A percentile compares a stretch with the other conserved stretches of the same genome.
phyloP scores from a whole-genome alignment of 1,284 basidiomycete species.

The Ceraceosorus guamensis region DNA sequence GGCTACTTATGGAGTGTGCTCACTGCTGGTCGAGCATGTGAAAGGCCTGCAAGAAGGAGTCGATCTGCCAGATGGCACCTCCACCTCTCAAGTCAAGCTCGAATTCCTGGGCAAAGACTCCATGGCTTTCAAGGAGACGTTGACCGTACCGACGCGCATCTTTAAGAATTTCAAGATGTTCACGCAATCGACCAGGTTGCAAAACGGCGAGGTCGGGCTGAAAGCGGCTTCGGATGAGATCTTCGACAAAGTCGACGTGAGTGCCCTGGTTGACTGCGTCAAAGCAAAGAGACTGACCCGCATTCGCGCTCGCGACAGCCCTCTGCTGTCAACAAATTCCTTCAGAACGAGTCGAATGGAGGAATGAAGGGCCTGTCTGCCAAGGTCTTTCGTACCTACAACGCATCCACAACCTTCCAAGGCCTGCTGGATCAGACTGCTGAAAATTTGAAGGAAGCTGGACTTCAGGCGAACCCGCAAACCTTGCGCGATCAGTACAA shows the following conservation, averaged over 20 bases:
- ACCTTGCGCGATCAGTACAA: slow-evolving; percentile 46
- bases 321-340: slow-evolving; percentile 43
- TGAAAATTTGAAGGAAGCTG: slow-evolving; percentile 29
- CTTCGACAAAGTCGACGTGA: slow-evolving; percentile 56
- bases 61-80: not conserved
- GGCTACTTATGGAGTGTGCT: slow-evolving; percentile 47
- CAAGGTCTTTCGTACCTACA: slow-evolving; percentile 49
- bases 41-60: slow-evolving; percentile 28
- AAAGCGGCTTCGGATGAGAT: slow-evolving; percentile 81
- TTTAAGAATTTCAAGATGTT: slow-evolving; percentile 47
- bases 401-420: slow-evolving; percentile 47
- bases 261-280: slow-evolving; percentile 3
- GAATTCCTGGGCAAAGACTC: slow-evolving; percentile 47
- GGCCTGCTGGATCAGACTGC: slow-evolving; percentile 45
- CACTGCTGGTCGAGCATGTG: slow-evolving; percentile 44
- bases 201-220: slow-evolving; percentile 62
- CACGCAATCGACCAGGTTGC: slow-evolving; percentile 37
- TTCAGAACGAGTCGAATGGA: slow-evolving; percentile 24
- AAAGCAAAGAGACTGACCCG: too few species aligned
- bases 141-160: slow-evolving; percentile 37
- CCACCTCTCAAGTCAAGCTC: slow-evolving; percentile 33
- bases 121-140: slow-evolving; percentile 47
- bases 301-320: slow-evolving; percentile 4
- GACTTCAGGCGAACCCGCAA: slow-evolving; percentile 27
- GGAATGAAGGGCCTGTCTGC: slow-evolving; percentile 46